Conservation (phyloP, 169 alveolate genomes). For the Cryptosporidium xiaoi region DNA sequence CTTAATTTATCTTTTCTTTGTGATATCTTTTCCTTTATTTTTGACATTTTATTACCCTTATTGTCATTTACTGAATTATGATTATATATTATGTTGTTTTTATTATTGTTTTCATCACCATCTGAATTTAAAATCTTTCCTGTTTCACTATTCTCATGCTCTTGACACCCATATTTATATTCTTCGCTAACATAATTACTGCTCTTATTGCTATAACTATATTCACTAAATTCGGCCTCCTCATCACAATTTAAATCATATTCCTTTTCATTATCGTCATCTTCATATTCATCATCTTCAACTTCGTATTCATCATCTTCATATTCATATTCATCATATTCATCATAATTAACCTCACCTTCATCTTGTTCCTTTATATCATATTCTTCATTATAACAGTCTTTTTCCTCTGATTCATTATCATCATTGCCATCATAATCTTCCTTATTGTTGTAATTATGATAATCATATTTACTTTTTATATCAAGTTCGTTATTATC, state of each 20-base stretch:
- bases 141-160: neutral
- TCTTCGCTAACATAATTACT: neutral
- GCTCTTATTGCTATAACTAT: neutral
- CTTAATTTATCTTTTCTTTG: conserved; percentile 5
- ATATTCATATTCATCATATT: conserved; percentile 1
- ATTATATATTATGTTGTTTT: too few species aligned
- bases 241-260: neutral
- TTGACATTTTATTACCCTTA: neutral
- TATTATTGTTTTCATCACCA: neutral
- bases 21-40: neutral
- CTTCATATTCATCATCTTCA: neutral
- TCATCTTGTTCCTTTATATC: neutral
- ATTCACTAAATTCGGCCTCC: neutral
- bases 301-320: conserved; percentile 34
- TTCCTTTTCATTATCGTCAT: neutral
- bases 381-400: neutral
- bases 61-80: neutral
- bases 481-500: neutral
- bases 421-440: neutral
- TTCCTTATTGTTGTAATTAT: too few species aligned
- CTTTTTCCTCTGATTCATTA: neutral
- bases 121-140: neutral
- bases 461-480: too few species aligned
- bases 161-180: neutral
- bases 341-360: too few species aligned